Base-by-base conservation (phyloP, 2,329 filamentous ascomycete species). In the Aspergillus hortae region DNA sequence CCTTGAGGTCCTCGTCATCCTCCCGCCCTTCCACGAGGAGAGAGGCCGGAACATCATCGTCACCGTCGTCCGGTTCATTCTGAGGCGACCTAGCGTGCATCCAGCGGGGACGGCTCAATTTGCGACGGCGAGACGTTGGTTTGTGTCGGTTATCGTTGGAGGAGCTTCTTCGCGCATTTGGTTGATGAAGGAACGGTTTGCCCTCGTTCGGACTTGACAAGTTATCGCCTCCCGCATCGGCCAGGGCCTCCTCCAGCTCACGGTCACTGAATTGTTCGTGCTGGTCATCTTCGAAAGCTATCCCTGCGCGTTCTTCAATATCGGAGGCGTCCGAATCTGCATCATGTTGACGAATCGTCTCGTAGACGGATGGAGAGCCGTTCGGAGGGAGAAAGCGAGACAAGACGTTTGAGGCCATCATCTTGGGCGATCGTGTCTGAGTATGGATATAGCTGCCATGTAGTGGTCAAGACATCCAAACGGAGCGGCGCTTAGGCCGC, bases 1-100 rank as follows among this genome's bases (percentile, higher is more conserved):
- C 70, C 44, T 58, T 67, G 19, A 67, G 52, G 17, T 68, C 64
- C 23, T 65, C 71, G 52, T 64, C 71, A 56, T 67, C 66, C 42
- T 72, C 72, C 33, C 73, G 63, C 6, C 73, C 79, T 68, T 86
- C 84, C 36, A 86, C 73, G 27, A 87, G 70, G 35, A 87, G 70
- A 7, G 84, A 87, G 49, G 79, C 78, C 2, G 84, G 84, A 2
- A 87, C 84, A 60, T 86, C 83, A 46, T 84, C 81, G 60, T 85
- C 81, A 33, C 80, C 77, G 45, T 83, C 80, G 40, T 77, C 73
- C n/a, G 69, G 60, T 43, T 74, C 69, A 44, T 70, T 61, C 2
- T 64, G 59, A n/a, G 60, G 61, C n/a, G 58, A 57, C n/a, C 60
- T 61, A 9, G 58, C 49, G 27, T 63, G 65, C 56, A 64, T 69